phyloP scores from a whole-genome alignment of 345 rosid species.

The Salix koriyanagi region DNA sequence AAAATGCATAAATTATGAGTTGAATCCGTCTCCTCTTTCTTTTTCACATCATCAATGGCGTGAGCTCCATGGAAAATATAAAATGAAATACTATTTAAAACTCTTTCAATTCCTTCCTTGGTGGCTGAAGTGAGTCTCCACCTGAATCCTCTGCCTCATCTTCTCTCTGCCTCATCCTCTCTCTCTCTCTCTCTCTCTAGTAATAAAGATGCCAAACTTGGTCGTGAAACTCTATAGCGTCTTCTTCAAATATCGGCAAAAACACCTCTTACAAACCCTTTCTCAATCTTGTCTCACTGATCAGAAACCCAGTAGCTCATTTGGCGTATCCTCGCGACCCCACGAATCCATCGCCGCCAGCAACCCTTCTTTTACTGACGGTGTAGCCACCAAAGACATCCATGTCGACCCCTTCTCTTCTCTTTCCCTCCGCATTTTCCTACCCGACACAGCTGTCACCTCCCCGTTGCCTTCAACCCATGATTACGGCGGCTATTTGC shows the following conservation, averaged over 20 bases:
- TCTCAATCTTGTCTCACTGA: constrained; percentile 49
- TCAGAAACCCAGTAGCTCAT: constrained; percentile 41
- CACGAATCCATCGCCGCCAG: constrained; percentile 69
- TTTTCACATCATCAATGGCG: not conserved
- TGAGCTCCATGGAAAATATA: not conserved
- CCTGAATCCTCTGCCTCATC: not conserved
- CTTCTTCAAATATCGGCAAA: constrained; percentile 86
- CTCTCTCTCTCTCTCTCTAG: not conserved
- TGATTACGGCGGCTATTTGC: not conserved
- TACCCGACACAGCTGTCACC: constrained; percentile 72
- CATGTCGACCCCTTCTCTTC: constrained; percentile 86
- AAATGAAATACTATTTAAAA: not conserved
- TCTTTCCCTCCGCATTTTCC: constrained; percentile 79
- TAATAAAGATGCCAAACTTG: constrained; percentile 65
- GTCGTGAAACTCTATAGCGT: constrained; percentile 83
- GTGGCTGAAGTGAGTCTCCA: not conserved
- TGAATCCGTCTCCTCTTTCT: constrained; percentile 3
- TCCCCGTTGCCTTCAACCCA: not conserved
- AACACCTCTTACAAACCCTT: constrained; percentile 62
- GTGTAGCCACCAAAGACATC: constrained; percentile 93
- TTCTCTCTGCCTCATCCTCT: not conserved
- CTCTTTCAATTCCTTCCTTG: not conserved
- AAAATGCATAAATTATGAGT: not conserved
- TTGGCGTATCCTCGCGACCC: constrained; percentile 74
- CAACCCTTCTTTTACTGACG: constrained; percentile 78